Evolutionary conservation across 352 stramenopile genomes (phyloP).

Genomic region (Pythium brassicae): DNA sequence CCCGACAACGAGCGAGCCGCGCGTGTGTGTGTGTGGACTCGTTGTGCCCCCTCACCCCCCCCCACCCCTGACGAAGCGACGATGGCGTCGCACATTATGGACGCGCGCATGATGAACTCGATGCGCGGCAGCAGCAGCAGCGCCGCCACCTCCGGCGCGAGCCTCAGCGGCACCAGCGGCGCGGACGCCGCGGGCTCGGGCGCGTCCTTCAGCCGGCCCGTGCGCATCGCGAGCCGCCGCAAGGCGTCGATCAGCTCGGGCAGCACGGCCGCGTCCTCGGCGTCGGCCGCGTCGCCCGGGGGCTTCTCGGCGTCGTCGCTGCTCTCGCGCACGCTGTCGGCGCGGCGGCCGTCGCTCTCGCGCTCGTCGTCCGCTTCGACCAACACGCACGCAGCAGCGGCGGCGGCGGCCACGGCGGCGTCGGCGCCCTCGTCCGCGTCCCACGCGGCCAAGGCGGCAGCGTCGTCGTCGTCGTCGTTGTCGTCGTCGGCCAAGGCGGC

Average conservation of each 20-base stretch:
- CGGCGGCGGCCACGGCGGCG: slow-evolving; percentile 4
- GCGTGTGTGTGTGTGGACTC: no score
- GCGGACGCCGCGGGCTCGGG: not conserved
- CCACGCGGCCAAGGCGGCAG: slow-evolving; percentile 5
- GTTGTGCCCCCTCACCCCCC: not conserved
- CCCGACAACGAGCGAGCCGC: no score
- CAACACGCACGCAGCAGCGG: slow-evolving; percentile 15
- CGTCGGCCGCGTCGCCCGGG: slow-evolving; percentile 17
- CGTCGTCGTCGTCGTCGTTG: not conserved
- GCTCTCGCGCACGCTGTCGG: slow-evolving; percentile 16
- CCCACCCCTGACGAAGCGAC: slow-evolving; percentile 18
- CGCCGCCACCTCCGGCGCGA: slow-evolving; percentile 7
- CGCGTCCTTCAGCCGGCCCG: slow-evolving; percentile 8
- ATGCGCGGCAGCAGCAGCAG: slow-evolving; percentile 33
- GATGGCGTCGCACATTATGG: slow-evolving; percentile 61
- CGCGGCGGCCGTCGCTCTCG: slow-evolving; percentile 33
- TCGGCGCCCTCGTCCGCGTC: slow-evolving; percentile 2
- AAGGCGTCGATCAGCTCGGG: slow-evolving; percentile 39
- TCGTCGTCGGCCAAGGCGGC: not conserved
- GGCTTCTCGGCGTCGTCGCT: slow-evolving; percentile 18
- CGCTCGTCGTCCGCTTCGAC: slow-evolving; percentile 19
- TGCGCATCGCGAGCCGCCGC: slow-evolving; percentile 28
- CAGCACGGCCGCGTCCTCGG: slow-evolving; percentile 22
- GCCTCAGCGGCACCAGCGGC: not conserved
- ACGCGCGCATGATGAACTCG: slow-evolving; percentile 49